A percentile compares a stretch with the other conserved stretches of the same genome.
Evolutionary conservation across 1,139 yeast genomes (phyloP).

Genomic region (Yamadazyma jaroonii): DNA sequence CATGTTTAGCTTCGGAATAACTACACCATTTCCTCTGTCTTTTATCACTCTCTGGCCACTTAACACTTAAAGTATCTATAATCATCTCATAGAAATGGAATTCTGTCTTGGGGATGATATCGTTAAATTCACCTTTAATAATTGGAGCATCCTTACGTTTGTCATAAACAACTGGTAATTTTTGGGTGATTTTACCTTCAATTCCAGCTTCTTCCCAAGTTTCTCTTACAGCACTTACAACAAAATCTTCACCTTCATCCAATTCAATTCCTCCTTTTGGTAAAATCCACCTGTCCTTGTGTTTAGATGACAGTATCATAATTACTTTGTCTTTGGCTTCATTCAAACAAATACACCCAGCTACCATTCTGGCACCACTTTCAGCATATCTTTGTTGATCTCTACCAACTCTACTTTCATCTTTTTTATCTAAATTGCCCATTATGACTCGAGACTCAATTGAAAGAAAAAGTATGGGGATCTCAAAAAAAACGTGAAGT

Average conservation of each 20-base stretch:
- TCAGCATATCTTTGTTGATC: slow-evolving; percentile 41
- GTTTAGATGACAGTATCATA: slow-evolving; percentile 72
- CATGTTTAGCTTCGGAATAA: slow-evolving; percentile 68
- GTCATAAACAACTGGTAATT: slow-evolving; percentile 68
- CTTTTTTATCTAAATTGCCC: slow-evolving; percentile 3
- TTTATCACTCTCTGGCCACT: slow-evolving; percentile 76
- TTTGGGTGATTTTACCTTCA: slow-evolving; percentile 53
- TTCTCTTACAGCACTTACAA: slow-evolving; percentile 71
- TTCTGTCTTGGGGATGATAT: slow-evolving; percentile 63
- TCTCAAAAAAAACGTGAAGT: not conserved
- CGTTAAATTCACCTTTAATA: slow-evolving; percentile 34
- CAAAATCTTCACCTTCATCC: slow-evolving; percentile 66
- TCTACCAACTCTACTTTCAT: slow-evolving; percentile 32
- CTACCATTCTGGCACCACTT: slow-evolving; percentile 81
- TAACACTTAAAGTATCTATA: slow-evolving; percentile 50
- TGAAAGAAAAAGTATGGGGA: not conserved
- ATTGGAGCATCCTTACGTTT: slow-evolving; percentile 58
- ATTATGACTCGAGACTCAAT: not conserved
- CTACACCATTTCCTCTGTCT: slow-evolving; percentile 76
- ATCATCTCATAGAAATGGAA: slow-evolving; percentile 81
- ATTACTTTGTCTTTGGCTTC: slow-evolving; percentile 57
- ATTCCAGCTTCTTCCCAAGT: slow-evolving; percentile 99
- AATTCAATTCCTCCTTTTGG: slow-evolving; percentile 96
- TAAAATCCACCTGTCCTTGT: slow-evolving; percentile 71
- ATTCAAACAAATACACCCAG: slow-evolving; percentile 83